A percentile compares a stretch with the other conserved stretches of the same genome.
Conservation (phyloP, 257 asterid species). For the Vinca minor region DNA sequence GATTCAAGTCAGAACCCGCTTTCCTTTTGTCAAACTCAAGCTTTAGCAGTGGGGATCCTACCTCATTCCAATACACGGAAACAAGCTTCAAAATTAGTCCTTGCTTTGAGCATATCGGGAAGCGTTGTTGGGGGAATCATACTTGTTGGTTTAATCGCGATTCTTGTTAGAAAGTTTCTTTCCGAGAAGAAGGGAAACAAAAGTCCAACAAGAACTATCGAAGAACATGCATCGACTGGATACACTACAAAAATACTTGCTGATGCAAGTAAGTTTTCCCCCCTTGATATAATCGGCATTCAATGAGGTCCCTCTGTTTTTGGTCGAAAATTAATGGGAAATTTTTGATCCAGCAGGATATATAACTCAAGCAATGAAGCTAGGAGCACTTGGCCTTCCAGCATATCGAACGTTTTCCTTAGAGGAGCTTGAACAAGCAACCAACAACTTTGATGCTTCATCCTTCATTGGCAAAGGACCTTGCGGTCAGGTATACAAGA, state of each 20-base stretch:
- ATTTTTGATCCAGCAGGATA: constrained; percentile 35
- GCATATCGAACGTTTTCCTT: constrained; percentile 56
- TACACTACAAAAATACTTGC: constrained; percentile 62
- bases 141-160: constrained; percentile 29
- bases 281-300: not conserved
- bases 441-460: constrained; percentile 57
- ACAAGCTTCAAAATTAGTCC: constrained; percentile 28
- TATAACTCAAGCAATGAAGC: constrained; percentile 68
- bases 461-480: constrained; percentile 56
- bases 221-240: constrained; percentile 43
- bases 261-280: constrained; percentile 65
- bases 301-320: not conserved
- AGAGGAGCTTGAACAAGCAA: constrained; percentile 77
- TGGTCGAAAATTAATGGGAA: not conserved
- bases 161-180: constrained; percentile 37
- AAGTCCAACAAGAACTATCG: constrained; percentile 27
- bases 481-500: constrained; percentile 51
- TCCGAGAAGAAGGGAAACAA: constrained; percentile 28
- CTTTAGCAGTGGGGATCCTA: constrained; percentile 72
- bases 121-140: constrained; percentile 43
- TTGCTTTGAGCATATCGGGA: constrained; percentile 46
- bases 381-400: constrained; percentile 67
- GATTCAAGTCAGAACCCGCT: constrained; percentile 47
- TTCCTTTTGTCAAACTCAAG: constrained; percentile 61
- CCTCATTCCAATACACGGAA: constrained; percentile 45